Conservation (phyloP, 257 asterid species). For the Sherardia arvensis region DNA sequence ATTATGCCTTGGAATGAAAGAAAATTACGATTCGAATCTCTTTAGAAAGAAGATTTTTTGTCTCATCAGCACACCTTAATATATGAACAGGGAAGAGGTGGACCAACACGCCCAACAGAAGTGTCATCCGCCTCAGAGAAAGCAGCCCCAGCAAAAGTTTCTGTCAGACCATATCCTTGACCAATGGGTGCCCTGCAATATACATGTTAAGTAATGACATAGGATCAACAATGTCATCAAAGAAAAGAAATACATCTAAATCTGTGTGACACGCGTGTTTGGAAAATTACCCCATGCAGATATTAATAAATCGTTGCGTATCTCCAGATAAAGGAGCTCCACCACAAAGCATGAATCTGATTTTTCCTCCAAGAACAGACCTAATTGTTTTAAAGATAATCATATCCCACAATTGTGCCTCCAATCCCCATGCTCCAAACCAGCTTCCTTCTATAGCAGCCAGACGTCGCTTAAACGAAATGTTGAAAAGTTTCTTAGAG, state of each 20-base stretch:
- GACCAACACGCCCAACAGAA: conserved; percentile 92
- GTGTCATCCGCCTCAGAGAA: conserved; percentile 79
- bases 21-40: too few species aligned
- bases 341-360: conserved; percentile 93
- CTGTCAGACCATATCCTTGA: conserved; percentile 94
- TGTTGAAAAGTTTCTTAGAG: conserved; percentile 61
- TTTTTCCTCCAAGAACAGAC: conserved; percentile 77
- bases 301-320: conserved; percentile 87
- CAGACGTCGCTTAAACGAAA: conserved; percentile 56
- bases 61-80: conserved; percentile 74
- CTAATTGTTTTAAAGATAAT: conserved; percentile 58
- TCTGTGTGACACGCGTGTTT: not conserved
- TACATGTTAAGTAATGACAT: not conserved
- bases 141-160: conserved; percentile 90
- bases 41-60: too few species aligned
- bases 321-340: conserved; percentile 96
- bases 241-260: not conserved
- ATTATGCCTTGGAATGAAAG: too few species aligned
- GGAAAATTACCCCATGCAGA: conserved; percentile 76
- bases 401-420: conserved; percentile 54
- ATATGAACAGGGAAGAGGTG: conserved; percentile 88
- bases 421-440: conserved; percentile 88
- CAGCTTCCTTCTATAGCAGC: conserved; percentile 82
- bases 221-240: not conserved
- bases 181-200: conserved; percentile 76